Conservation (phyloP, 768 basidiomycete species). For the Kwoniella sp. region DNA sequence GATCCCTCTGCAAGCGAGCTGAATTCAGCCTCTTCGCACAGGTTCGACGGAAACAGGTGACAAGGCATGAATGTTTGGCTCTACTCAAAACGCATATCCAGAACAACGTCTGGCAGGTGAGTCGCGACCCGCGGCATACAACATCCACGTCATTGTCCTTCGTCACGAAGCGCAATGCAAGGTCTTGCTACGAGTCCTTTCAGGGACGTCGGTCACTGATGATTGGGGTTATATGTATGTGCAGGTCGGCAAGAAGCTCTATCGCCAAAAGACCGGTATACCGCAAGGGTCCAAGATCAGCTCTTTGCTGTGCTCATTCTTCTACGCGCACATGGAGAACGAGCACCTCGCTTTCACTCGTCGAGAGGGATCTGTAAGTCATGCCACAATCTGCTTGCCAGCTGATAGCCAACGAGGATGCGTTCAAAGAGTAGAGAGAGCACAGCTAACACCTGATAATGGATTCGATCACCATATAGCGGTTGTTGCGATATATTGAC, state of each 20-base stretch:
- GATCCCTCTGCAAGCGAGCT: not conserved
- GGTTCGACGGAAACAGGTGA: constrained; percentile 64
- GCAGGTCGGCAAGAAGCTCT: constrained; percentile 37
- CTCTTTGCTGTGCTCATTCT: constrained; percentile 86
- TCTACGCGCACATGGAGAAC: constrained; percentile 87
- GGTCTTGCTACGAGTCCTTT: too few relatives aligned
- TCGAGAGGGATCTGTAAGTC: constrained; percentile 67
- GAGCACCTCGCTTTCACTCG: constrained; percentile 61
- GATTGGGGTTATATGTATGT: too few relatives aligned
- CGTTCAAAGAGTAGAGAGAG: too few relatives aligned
- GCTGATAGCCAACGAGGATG: too few relatives aligned
- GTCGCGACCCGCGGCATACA: too few relatives aligned
- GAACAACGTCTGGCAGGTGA: constrained; percentile 86
- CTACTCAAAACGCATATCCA: constrained; percentile 87
- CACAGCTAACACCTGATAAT: not conserved
- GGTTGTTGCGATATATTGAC: constrained; percentile 83
- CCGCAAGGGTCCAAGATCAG: constrained; percentile 98
- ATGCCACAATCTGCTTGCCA: not conserved
- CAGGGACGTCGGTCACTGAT: too few relatives aligned
- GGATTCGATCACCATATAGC: constrained; percentile 57
- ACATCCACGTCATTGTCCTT: too few relatives aligned
- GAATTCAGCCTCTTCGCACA: constrained; percentile 33
- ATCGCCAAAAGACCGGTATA: constrained; percentile 88
- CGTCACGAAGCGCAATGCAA: too few relatives aligned
- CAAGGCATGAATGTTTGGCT: constrained; percentile 66